phyloP scores from a whole-genome alignment of 1,284 basidiomycete species.

The Cystobasidium pallidum region DNA sequence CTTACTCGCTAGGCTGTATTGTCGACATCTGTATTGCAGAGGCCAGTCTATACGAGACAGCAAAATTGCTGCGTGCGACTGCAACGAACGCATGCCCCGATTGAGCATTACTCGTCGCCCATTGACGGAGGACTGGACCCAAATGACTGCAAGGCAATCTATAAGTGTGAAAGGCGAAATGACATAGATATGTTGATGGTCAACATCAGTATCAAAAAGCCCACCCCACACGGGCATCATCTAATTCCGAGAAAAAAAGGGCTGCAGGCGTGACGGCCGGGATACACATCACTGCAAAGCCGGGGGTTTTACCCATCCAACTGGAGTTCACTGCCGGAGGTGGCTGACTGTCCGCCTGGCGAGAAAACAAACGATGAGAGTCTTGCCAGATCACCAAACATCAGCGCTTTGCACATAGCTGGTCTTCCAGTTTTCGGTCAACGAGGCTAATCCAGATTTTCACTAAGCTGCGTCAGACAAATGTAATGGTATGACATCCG shows the following conservation, averaged over 20 bases:
- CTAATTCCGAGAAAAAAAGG: no score
- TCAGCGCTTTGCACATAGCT: no score
- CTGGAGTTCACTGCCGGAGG: background rate
- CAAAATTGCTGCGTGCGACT: background rate
- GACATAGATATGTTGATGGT: background rate
- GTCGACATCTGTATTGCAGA: slow-evolving; percentile 13
- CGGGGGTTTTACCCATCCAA: background rate
- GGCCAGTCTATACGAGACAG: background rate
- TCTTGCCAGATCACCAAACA: no score
- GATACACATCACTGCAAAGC: background rate
- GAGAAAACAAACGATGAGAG: no score
- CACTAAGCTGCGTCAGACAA: no score
- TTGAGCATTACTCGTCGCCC: background rate
- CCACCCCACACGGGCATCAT: no score
- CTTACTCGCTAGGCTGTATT: slow-evolving; percentile 26
- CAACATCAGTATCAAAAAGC: background rate
- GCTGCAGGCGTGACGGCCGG: background rate
- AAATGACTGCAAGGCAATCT: background rate
- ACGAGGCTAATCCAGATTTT: no score
- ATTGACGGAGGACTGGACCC: background rate
- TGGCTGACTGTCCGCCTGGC: no score
- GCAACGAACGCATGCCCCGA: background rate
- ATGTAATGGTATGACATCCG: no score
- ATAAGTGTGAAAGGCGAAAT: background rate
- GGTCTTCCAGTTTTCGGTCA: no score